Evolutionary conservation across 768 basidiomycete species (phyloP).

Genomic region (Termitomyces sp.): DNA sequence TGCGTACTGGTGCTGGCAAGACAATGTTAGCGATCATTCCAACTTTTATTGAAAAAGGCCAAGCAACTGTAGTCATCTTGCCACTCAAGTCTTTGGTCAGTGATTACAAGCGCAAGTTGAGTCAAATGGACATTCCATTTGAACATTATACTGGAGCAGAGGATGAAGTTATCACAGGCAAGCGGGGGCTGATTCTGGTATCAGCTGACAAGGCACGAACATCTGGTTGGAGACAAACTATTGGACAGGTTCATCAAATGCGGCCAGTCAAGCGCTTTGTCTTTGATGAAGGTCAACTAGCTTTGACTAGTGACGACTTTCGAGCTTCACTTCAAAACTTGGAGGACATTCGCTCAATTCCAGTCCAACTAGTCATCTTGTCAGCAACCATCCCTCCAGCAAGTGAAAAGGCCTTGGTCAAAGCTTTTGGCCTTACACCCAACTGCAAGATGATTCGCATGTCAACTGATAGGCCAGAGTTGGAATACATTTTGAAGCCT

Average conservation of each 20-base stretch:
- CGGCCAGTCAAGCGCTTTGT: neutral
- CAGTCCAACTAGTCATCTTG: neutral
- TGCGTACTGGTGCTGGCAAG: neutral
- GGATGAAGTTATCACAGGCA: too few species aligned
- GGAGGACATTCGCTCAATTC: neutral
- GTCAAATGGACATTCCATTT: neutral
- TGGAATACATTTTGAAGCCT: neutral
- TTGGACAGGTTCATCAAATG: neutral
- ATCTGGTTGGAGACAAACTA: neutral
- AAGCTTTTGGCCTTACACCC: neutral
- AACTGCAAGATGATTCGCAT: neutral
- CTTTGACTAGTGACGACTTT: neutral
- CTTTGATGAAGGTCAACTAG: neutral
- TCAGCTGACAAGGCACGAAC: neutral
- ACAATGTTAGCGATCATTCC: slow-evolving; percentile 2
- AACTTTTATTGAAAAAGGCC: neutral
- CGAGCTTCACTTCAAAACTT: neutral
- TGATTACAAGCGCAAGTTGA: neutral
- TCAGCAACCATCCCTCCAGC: neutral
- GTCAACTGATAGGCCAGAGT: neutral
- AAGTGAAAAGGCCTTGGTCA: neutral
- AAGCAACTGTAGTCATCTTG: neutral
- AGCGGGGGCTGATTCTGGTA: too few species aligned
- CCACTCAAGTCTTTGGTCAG: neutral
- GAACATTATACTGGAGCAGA: neutral